Evolutionary conservation across 257 asterid genomes (phyloP).

Genomic region (Apocynum venetum): DNA sequence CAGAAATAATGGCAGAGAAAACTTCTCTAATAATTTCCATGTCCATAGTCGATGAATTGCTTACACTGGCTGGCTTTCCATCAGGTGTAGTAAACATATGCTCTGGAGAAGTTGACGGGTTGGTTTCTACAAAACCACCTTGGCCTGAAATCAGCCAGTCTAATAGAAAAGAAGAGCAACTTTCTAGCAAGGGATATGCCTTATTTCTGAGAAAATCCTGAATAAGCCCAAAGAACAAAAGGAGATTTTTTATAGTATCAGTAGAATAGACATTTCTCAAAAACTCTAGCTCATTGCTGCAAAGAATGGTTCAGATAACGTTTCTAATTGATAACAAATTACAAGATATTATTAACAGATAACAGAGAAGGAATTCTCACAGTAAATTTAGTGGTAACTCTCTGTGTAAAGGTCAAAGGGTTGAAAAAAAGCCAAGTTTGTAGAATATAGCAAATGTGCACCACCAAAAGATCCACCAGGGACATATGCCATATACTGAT

Average conservation of each 20-base stretch:
- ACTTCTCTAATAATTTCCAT: constrained; percentile 60
- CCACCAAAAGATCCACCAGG: neutral
- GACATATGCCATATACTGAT: too few species aligned
- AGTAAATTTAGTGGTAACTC: neutral
- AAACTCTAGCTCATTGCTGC: neutral
- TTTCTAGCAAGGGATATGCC: constrained; percentile 69
- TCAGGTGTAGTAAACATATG: constrained; percentile 67
- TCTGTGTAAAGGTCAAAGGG: neutral
- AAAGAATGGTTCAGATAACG: neutral
- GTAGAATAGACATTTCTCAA: neutral
- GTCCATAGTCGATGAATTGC: constrained; percentile 84
- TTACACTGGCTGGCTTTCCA: constrained; percentile 65
- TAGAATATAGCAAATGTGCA: neutral
- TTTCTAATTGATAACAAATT: neutral
- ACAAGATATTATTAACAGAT: neutral
- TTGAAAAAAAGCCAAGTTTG: neutral
- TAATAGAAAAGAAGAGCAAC: constrained; percentile 55
- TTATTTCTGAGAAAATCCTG: constrained; percentile 56
- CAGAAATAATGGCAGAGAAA: constrained; percentile 52
- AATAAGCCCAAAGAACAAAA: neutral
- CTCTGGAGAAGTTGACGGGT: constrained; percentile 86
- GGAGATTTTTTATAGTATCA: neutral
- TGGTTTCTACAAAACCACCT: constrained; percentile 59
- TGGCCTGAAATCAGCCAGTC: constrained; percentile 75
- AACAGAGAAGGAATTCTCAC: neutral